Percentiles rank a stretch among this genome's conserved stretches.
phyloP scores from a whole-genome alignment of 208 protist genomes.

The Leishmania mexicana region DNA sequence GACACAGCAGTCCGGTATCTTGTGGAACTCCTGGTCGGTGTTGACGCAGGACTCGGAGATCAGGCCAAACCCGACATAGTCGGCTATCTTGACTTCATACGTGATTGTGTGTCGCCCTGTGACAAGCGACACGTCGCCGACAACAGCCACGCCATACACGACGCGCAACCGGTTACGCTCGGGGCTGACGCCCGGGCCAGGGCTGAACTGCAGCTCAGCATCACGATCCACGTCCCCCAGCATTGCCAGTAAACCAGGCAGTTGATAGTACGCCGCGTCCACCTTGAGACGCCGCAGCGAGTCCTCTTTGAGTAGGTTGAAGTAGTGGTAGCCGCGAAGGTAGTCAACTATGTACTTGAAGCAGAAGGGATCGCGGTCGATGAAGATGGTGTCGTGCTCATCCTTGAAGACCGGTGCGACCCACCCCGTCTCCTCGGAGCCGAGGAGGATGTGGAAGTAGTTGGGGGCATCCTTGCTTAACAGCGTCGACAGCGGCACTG shows the following conservation, averaged over 20 bases:
- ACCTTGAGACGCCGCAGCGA: constrained; percentile 58
- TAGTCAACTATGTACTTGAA: constrained; percentile 88
- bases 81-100: constrained; percentile 70
- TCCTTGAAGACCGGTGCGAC: constrained; percentile 51
- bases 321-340: constrained; percentile 78
- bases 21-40: constrained; percentile 90
- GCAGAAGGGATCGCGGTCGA: constrained; percentile 83
- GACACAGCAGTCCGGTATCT: constrained; percentile 83
- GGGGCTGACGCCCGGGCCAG: constrained; percentile 73
- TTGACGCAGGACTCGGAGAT: constrained; percentile 80
- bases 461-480: constrained; percentile 36
- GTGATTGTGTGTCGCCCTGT: constrained; percentile 83
- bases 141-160: constrained; percentile 78
- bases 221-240: constrained; percentile 44
- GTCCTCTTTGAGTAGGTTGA: constrained; percentile 72
- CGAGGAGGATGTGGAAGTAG: constrained; percentile 45
- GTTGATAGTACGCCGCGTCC: constrained; percentile 82
- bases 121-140: constrained; percentile 78
- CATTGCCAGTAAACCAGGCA: constrained; percentile 52
- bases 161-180: constrained; percentile 82
- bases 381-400: constrained; percentile 63
- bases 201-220: constrained; percentile 43
- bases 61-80: constrained; percentile 91
- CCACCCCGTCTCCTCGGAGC: constrained; percentile 6
- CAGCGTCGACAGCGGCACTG: constrained; percentile 63